Base-by-base conservation (phyloP, 345 rosid genomes). In the Rhizophora mangle region DNA sequence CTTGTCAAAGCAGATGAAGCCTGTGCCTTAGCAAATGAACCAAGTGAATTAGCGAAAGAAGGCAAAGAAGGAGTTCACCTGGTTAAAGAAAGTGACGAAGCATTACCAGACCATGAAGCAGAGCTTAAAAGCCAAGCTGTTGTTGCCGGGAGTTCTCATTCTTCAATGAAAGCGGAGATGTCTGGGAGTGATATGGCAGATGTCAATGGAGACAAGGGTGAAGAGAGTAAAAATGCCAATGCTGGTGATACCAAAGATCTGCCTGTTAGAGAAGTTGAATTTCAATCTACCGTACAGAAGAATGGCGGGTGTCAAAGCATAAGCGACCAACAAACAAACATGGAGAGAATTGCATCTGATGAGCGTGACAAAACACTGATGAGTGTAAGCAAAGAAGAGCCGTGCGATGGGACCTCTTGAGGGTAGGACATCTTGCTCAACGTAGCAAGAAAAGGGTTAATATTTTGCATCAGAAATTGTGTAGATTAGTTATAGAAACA, bases 1-100 rank as follows among this genome's bases (percentile, higher is more conserved):
- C 78, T 68, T 71, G 72, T 74, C 60, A 81, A 53, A 72, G 80
- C 70, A 63, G 67, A 47, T 76, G 63, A 65, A 68, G 55, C 74
- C 57, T 59, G 55, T 46, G 70, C 54, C 27, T 15, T 55, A 13
- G 68, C 58, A 19, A 76, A 68, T 70, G 74, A 47, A 26, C 31
- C 19, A 0, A 59, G 65, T 13, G 71, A 62, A 68, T 65, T 70
- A 74, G 69, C 49, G n/a, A n/a, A 43, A 66, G 68, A 67, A 60
- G 74, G 69, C 64, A 81, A 80, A 79, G 51, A 73, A 43, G 18
- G 49, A 43, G 49, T 43, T 43, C 49, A 43, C 49, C 4, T 15
- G 8, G 49, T 43, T 13, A 43, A 43, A 13, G 49, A 43, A 11
- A 43, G 49, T 43, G 49, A 15, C 4, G 18, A 43, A 56, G 46